Percentiles rank a stretch among this genome's conserved stretches.
These are phyloP conservation scores for Epichloe aotearoae DNA, from an alignment of 2,329 filamentous ascomycete genomes.

Conservation along the genomic window DNA sequence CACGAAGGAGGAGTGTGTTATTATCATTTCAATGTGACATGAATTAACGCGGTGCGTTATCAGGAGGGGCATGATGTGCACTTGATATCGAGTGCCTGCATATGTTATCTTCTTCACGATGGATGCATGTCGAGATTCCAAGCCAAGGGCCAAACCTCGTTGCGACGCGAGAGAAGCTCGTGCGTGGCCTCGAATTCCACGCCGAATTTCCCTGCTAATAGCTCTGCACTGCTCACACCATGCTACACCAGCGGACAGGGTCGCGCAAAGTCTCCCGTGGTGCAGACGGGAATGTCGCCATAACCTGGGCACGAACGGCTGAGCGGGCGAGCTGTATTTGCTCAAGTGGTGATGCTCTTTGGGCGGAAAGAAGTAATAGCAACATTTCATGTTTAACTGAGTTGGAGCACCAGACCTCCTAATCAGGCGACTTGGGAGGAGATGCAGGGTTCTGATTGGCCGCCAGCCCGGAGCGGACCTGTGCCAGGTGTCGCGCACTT, in stretches of 20 bases:
- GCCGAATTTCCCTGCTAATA: background rate
- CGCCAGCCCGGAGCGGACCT: conserved; percentile 8
- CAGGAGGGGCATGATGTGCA: background rate
- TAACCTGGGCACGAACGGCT: too few relatives aligned
- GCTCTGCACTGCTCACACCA: background rate
- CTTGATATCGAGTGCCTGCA: background rate
- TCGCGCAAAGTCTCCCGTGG: too few relatives aligned
- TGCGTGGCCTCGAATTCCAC: background rate
- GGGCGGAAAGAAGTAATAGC: too few relatives aligned
- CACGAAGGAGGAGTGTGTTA: too few relatives aligned
- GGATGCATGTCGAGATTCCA: background rate
- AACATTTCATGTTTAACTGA: too few relatives aligned
- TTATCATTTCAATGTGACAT: too few relatives aligned
- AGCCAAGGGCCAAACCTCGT: background rate
- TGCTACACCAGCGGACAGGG: background rate
- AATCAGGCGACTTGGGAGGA: conserved; percentile 14
- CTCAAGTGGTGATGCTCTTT: too few relatives aligned
- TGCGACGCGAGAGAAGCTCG: too few relatives aligned
- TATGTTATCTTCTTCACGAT: background rate
- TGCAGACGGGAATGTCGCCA: too few relatives aligned
- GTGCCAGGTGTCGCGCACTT: conserved; percentile 10
- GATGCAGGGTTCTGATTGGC: conserved; percentile 12
- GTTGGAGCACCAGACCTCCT: background rate
- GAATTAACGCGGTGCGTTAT: background rate
- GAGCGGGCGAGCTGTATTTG: too few relatives aligned